These are phyloP conservation scores for Kazachstania viticola DNA, from an alignment of 805 yeast species.

Conservation along the genomic window DNA sequence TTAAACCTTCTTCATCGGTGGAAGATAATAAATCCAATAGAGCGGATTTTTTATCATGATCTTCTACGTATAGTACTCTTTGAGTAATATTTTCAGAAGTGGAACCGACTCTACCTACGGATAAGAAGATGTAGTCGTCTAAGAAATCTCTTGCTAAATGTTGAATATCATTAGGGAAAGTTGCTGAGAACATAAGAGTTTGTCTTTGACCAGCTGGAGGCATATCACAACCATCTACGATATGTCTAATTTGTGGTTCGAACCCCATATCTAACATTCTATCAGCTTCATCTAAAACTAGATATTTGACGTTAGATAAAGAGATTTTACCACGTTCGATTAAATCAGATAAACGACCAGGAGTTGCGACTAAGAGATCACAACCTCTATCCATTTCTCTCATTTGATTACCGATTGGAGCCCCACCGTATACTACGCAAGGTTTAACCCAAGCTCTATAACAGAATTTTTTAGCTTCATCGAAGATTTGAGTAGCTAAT, in stretches of 20 bases:
- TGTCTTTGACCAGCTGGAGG: conserved; percentile 85
- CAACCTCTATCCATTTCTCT: conserved; percentile 87
- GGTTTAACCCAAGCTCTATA: conserved; percentile 99
- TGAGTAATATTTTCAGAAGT: conserved; percentile 98
- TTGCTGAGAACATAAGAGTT: conserved; percentile 97
- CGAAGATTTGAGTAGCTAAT: conserved; percentile 91
- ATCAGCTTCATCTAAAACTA: conserved; percentile 97
- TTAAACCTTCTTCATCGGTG: conserved; percentile 70
- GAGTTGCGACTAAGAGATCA: conserved; percentile 94
- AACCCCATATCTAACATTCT: conserved; percentile 99
- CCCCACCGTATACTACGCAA: conserved; percentile 96
- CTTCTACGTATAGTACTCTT: conserved; percentile 84
- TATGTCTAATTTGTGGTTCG: conserved; percentile 98
- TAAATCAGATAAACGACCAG: conserved; percentile 96
- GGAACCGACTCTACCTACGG: conserved; percentile 98
- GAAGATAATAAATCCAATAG: conserved; percentile 79
- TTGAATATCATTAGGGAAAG: conserved; percentile 97
- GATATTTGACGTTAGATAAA: conserved; percentile 76
- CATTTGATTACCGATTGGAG: conserved; percentile 81
- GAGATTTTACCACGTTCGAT: conserved; percentile 92
- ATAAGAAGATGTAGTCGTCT: conserved; percentile 87
- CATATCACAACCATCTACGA: conserved; percentile 97
- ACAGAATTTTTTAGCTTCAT: conserved; percentile 89
- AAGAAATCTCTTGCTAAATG: conserved; percentile 94
- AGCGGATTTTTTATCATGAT: conserved; percentile 81